Base-by-base conservation (phyloP, 169 alveolate species). In the Plasmodium knowlesi region DNA sequence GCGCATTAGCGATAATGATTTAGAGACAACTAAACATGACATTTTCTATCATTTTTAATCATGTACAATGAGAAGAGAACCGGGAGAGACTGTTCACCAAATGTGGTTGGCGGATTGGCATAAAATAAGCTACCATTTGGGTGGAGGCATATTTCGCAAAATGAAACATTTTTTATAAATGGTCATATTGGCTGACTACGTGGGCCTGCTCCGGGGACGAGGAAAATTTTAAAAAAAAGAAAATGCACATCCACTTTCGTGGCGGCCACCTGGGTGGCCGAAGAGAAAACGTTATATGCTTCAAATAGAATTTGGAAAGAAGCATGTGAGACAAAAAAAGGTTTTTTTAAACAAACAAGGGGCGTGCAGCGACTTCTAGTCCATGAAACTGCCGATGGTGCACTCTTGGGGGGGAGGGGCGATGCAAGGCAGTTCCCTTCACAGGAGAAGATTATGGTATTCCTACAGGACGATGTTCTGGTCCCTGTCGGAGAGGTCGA, bases 401-500 rank as follows among this genome's bases (percentile, higher is more conserved):
- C 39, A 32, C 39, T 32, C 3, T 32, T 32, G 39, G 39, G 39
- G 39, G 39, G 39, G 39, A 3, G 39, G 39, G 39, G 39, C 1
- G 39, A 32, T 1, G 39, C 39, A 1, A 32, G 3, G 39, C 39
- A 32, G 39, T 1, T 32, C 39, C 39, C 39, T 3, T 3, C 39
- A 32, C 39, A 1, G 39, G 39, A 32, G 5, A 3, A 32, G 1
- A 3, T 32, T 32, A 3, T 32, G 39, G 39, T 32, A 3, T 3
- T 3, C 39, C 39, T 32, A 61, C 30, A 30, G 57, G 54, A 73
- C 61, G 54, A 95, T 39, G 5, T 84, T 70, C 76, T 96, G 97
- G 93, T 96, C 97, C 46, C 97, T 73, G 71, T 96, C 97, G 12
- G 97, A 96, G 32, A 96, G 92, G 82, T 96, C 97, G 83, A 94